Conservation (phyloP, 352 stramenopile species). For the Salisapilia sapeloensis region DNA sequence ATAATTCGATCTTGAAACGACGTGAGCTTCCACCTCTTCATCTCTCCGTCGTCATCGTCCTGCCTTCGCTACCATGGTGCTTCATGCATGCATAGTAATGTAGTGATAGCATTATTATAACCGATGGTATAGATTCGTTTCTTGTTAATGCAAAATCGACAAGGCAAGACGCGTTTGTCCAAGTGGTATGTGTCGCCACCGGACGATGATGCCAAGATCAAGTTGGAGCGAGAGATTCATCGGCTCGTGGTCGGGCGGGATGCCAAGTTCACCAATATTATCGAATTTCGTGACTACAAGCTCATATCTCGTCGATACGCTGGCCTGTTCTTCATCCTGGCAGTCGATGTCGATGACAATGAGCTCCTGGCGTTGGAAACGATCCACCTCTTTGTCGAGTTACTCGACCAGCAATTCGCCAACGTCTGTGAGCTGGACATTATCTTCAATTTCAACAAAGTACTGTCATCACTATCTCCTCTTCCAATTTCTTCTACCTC, state of each 20-base stretch:
- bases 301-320: conserved; percentile 98
- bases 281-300: conserved; percentile 98
- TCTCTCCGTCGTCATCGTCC: too few species aligned
- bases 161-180: conserved; percentile 97
- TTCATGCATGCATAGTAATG: too few species aligned
- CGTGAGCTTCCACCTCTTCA: too few species aligned
- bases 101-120: too few species aligned
- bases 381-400: conserved; percentile 97
- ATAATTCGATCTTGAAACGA: too few species aligned
- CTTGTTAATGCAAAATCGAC: conserved; percentile 97
- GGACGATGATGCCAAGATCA: conserved; percentile 66
- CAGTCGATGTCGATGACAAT: conserved; percentile 93
- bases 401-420: conserved; percentile 96
- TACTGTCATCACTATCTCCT: conserved; percentile 4
- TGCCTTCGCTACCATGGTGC: too few species aligned
- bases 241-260: conserved; percentile 78
- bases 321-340: conserved; percentile 96
- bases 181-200: conserved; percentile 94
- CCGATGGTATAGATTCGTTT: conserved; percentile 98
- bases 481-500: neutral
- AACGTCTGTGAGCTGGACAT: conserved; percentile 98
- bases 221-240: conserved; percentile 84
- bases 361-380: conserved; percentile 96
- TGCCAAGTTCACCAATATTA: conserved; percentile 89
- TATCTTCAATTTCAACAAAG: conserved; percentile 93